phyloP scores from a whole-genome alignment of 208 protist genomes.

The Wallacemonas sp. region DNA sequence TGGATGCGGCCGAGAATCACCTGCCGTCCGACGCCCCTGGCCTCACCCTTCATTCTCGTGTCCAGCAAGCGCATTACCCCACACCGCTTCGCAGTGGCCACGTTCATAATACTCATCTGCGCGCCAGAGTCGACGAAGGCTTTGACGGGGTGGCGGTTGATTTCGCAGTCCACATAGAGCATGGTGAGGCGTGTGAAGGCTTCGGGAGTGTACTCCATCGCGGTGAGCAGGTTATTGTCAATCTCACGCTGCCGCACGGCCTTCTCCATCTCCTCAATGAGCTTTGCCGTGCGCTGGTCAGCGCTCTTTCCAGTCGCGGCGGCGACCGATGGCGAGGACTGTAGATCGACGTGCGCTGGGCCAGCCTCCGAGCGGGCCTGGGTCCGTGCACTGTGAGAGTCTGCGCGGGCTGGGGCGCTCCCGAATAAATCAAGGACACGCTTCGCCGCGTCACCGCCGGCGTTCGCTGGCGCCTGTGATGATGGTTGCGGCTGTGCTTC shows the following conservation, averaged over 20 bases:
- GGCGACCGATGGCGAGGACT: too few species aligned
- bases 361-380: neutral
- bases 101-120: slow-evolving; percentile 86
- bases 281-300: too few species aligned
- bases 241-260: slow-evolving; percentile 78
- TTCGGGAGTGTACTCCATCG: slow-evolving; percentile 95
- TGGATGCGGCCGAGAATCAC: slow-evolving; percentile 94
- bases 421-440: neutral
- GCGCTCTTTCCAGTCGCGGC: too few species aligned
- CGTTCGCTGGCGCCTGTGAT: too few species aligned
- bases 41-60: slow-evolving; percentile 71
- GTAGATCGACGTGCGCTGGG: neutral
- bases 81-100: slow-evolving; percentile 81
- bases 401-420: neutral
- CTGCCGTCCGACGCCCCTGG: slow-evolving; percentile 89
- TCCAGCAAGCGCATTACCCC: slow-evolving; percentile 90
- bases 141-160: slow-evolving; percentile 91
- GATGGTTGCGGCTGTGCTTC: too few species aligned
- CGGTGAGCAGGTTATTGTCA: slow-evolving; percentile 80
- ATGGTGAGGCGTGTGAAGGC: slow-evolving; percentile 87
- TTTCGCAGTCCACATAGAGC: slow-evolving; percentile 91
- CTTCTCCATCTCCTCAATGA: slow-evolving; percentile 88
- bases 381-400: too few species aligned
- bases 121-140: slow-evolving; percentile 95
- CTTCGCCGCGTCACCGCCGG: too few species aligned